These are phyloP conservation scores for Psilocybe mexicana DNA, from an alignment of 1,284 basidiomycete genomes.

Conservation along the genomic window DNA sequence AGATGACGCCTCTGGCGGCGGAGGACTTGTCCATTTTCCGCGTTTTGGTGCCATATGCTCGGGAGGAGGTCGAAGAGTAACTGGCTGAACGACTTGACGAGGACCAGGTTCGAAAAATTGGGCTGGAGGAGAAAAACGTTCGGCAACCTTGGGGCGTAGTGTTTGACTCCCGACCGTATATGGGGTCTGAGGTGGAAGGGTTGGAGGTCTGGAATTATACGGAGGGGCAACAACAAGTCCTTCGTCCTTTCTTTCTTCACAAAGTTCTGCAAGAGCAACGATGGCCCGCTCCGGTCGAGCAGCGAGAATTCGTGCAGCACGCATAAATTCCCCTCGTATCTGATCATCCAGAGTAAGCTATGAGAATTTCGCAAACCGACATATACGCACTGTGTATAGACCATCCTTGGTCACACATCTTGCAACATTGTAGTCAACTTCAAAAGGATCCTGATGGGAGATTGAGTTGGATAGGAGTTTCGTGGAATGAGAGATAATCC, in stretches of 20 bases:
- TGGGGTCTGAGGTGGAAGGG: conserved; percentile 65
- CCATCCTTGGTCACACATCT: conserved; percentile 97
- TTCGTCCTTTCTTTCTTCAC: conserved; percentile 73
- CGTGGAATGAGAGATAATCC: conserved; percentile 18
- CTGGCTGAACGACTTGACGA: conserved; percentile 32
- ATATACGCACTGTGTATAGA: conserved; percentile 76
- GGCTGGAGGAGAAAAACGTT: conserved; percentile 50
- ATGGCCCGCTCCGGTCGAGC: conserved; percentile 81
- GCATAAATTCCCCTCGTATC: conserved; percentile 99
- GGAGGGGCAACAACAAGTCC: conserved; percentile 54
- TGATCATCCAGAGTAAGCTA: conserved; percentile 30
- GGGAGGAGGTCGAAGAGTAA: conserved; percentile 46
- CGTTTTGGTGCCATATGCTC: conserved; percentile 80
- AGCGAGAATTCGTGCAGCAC: conserved; percentile 83
- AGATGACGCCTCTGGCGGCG: conserved; percentile 71
- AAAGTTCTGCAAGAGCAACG: conserved; percentile 79
- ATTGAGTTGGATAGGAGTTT: conserved; percentile 15
- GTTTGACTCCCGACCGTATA: conserved; percentile 65
- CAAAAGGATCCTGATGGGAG: conserved; percentile 84
- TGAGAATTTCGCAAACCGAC: conserved; percentile 11
- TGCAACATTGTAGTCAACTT: conserved; percentile 93
- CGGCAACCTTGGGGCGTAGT: conserved; percentile 50
- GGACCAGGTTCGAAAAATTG: conserved; percentile 45
- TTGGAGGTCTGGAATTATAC: conserved; percentile 46
- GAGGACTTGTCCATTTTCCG: conserved; percentile 78